A percentile compares a stretch with the other conserved stretches of the same genome.
These are phyloP conservation scores for Royoungia palumana DNA, from an alignment of 768 basidiomycete genomes.

Conservation along the genomic window DNA sequence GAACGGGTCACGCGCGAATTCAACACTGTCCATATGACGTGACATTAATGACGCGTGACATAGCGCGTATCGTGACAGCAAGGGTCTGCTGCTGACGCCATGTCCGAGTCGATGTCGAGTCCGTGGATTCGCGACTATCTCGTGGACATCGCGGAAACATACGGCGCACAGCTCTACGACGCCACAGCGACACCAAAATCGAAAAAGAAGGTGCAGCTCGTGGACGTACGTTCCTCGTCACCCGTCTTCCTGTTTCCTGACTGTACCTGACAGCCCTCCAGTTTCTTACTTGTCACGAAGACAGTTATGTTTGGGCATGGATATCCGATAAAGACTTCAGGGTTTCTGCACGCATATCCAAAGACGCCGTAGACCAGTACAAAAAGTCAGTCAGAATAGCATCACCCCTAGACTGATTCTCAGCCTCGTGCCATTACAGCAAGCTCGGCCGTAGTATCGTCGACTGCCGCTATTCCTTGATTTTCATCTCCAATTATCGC, in stretches of 20 bases:
- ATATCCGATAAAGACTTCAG: constrained; percentile 54
- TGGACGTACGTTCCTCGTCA: constrained; percentile 40
- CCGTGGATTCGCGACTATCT: constrained; percentile 63
- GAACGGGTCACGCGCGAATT: not conserved
- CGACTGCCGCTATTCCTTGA: constrained; percentile 43
- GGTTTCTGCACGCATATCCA: constrained; percentile 54
- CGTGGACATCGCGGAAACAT: constrained; percentile 44
- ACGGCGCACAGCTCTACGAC: constrained; percentile 44
- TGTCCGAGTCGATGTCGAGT: constrained; percentile 36
- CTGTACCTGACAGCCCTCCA: constrained; percentile 23
- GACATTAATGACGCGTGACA: constrained; percentile 8
- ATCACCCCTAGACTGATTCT: not conserved
- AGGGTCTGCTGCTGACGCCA: constrained; percentile 11
- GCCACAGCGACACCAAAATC: constrained; percentile 22
- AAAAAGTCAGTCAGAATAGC: constrained; percentile 31
- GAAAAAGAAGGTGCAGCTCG: constrained; percentile 56
- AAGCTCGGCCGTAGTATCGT: constrained; percentile 37
- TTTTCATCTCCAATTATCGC: constrained; percentile 48
- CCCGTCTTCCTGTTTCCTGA: not conserved
- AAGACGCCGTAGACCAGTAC: constrained; percentile 47
- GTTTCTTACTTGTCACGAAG: constrained; percentile 53
- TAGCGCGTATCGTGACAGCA: too few species aligned
- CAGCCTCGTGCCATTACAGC: constrained; percentile 16
- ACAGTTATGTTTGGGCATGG: constrained; percentile 58
- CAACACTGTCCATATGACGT: not conserved